Percentiles rank a stretch among this genome's conserved stretches.
Conservation (phyloP, 257 asterid species). For the Nyctanthes arbortristis region DNA sequence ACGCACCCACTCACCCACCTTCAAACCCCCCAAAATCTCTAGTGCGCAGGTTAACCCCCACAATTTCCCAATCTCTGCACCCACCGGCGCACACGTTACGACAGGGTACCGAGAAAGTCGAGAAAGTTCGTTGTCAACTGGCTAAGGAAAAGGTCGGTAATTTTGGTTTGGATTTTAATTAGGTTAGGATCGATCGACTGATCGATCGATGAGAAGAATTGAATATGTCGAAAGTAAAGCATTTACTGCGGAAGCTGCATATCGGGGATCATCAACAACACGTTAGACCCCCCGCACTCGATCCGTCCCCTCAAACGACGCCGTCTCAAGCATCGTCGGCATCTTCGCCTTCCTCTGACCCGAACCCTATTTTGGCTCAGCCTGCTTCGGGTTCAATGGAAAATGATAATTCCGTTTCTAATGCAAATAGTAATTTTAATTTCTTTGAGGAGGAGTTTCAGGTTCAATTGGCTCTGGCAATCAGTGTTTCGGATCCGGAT, state of each 20-base stretch:
- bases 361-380: slow-evolving; percentile 34
- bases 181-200: background rate
- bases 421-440: slow-evolving; percentile 41
- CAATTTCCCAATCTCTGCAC: background rate
- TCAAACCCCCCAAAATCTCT: background rate
- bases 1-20: no score
- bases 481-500: slow-evolving; percentile 87
- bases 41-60: background rate
- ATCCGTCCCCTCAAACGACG: slow-evolving; percentile 39
- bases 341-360: slow-evolving; percentile 33
- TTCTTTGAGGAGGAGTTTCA: slow-evolving; percentile 97
- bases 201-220: background rate
- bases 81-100: background rate
- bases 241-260: slow-evolving; percentile 1
- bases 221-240: slow-evolving; percentile 7
- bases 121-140: background rate
- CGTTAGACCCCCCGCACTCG: slow-evolving; percentile 9
- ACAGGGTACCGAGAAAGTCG: background rate
- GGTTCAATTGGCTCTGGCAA: slow-evolving; percentile 95
- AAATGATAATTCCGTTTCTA: slow-evolving; percentile 20
- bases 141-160: background rate
- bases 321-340: slow-evolving; percentile 34
- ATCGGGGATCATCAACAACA: slow-evolving; percentile 2
- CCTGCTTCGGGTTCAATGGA: slow-evolving; percentile 29
- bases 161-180: background rate